These are phyloP conservation scores for Erigeron philadelphicus DNA, from an alignment of 140 eudicot species.

Conservation along the genomic window DNA sequence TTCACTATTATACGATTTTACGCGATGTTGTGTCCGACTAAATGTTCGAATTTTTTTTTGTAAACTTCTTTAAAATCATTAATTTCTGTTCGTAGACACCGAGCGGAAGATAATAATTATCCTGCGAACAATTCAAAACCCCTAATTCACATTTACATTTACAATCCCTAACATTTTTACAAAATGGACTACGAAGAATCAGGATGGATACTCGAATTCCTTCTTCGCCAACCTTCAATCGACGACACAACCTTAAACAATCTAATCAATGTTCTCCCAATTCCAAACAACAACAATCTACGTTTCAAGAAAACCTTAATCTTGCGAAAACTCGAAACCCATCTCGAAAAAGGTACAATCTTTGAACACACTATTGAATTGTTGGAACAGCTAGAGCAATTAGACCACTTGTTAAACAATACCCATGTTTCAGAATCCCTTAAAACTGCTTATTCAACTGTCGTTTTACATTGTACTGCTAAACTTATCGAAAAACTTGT, in stretches of 20 bases:
- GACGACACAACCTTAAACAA: conserved; percentile 34
- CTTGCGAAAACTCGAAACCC: conserved; percentile 43
- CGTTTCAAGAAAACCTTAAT: conserved; percentile 39
- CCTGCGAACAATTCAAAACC: background rate
- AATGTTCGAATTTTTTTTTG: too few relatives aligned
- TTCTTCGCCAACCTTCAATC: conserved; percentile 40
- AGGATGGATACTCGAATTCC: conserved; percentile 65
- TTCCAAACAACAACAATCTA: conserved; percentile 30
- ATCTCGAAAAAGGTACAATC: conserved; percentile 24
- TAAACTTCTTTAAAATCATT: too few relatives aligned
- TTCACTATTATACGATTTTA: too few relatives aligned
- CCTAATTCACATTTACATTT: background rate
- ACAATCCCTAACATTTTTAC: background rate
- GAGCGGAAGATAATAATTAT: too few relatives aligned
- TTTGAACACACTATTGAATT: conserved; percentile 34
- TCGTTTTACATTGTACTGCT: conserved; percentile 52
- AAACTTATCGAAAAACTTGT: conserved; percentile 8
- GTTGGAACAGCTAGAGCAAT: conserved; percentile 48
- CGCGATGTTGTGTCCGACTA: too few relatives aligned
- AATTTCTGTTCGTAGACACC: too few relatives aligned
- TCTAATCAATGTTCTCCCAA: conserved; percentile 43
- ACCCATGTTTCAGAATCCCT: conserved; percentile 27
- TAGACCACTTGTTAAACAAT: conserved; percentile 30
- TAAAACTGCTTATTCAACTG: conserved; percentile 58
- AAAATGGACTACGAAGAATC: conserved; percentile 52